Base-by-base conservation (phyloP, 352 stramenopile genomes). In the Phytophthora citricola region DNA sequence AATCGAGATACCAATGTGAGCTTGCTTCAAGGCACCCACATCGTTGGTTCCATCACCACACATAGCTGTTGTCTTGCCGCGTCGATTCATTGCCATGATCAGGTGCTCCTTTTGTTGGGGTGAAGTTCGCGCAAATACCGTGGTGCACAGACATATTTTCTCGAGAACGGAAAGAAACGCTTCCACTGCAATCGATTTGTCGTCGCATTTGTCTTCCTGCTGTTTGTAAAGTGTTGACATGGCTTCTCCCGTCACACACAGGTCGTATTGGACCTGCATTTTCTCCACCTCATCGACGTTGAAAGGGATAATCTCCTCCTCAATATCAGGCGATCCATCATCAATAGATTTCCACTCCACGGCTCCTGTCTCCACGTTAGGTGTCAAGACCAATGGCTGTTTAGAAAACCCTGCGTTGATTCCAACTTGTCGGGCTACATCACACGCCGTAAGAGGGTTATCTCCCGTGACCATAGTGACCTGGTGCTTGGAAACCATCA, bases 391-490 rank as follows among this genome's bases (percentile, higher is more conserved):
- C 10, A 97, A 64, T 32, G 85, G 79, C 14, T 85, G 82, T 45
- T 79, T 83, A 41, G 79, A 80, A 51, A 63, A 69, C 98, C 89
- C 63, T 93, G 99, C 34, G 88, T 99, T 85, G 36, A 99, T 99
- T n/a, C 90, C 90, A 5, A 99, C 95, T 76, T 99, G 87, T 45
- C 90, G 87, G 9, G 97, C 98, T 32, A 99, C 98, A 75, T 99
- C 93, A 27, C 94, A 94, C n/a, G 98, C 98, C 32, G 98, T 99
- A 26, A 99, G 85, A 26, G 97, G 90, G 43, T 94, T 94, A 76
- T 99, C 98, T 56, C 98, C 98, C 8, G 98, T 99, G 63, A 99
- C 99, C 95, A 99, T 99, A 22, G 92, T 92, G 22, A 98, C 87
- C 22, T 85, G 69, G 71, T 99, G 96, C 39, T 91, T 92, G 39